Percentiles rank a stretch among this genome's conserved stretches.
Evolutionary conservation across 2,329 filamentous ascomycete species (phyloP).

Genomic region (Microdochium nivale): DNA sequence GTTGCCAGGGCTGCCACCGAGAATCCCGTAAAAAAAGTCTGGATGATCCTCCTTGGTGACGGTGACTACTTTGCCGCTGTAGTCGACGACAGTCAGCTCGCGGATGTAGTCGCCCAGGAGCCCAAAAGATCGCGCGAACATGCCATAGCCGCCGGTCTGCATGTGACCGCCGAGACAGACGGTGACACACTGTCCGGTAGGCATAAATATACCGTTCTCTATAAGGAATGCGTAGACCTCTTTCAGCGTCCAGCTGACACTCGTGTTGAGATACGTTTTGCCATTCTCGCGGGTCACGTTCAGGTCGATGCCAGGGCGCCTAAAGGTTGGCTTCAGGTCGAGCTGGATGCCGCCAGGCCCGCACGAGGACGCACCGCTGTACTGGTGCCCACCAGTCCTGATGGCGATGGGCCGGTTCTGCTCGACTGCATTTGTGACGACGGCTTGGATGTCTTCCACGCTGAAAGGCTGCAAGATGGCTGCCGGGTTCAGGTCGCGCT

Average conservation of each 20-base stretch:
- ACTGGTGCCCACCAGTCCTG: constrained; percentile 38
- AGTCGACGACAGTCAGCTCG: constrained; percentile 37
- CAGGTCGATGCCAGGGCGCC: constrained; percentile 15
- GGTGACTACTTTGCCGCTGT: constrained; percentile 32
- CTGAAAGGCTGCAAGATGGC: constrained; percentile 33
- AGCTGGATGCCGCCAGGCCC: constrained; percentile 33
- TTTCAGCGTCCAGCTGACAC: constrained; percentile 31
- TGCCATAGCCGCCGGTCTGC: constrained; percentile 39
- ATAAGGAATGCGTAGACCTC: constrained; percentile 33
- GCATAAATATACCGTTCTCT: constrained; percentile 31
- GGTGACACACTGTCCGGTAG: constrained; percentile 34
- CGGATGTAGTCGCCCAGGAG: constrained; percentile 45
- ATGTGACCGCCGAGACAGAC: constrained; percentile 38
- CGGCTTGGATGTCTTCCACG: constrained; percentile 29
- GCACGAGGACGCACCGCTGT: constrained; percentile 39
- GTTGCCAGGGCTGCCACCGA: constrained; percentile 49
- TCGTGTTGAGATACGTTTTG: constrained; percentile 25
- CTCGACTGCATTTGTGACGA: constrained; percentile 29
- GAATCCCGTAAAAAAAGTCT: constrained; percentile 51
- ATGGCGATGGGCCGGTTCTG: constrained; percentile 33
- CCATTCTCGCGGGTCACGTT: constrained; percentile 21
- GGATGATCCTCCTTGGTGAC: constrained; percentile 36
- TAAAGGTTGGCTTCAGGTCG: constrained; percentile 32
- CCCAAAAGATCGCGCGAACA: constrained; percentile 38
- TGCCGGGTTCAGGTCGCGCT: constrained; percentile 32